These are phyloP conservation scores for Smithsoniella earleae DNA, from an alignment of 163 green algal species.

Conservation along the genomic window DNA sequence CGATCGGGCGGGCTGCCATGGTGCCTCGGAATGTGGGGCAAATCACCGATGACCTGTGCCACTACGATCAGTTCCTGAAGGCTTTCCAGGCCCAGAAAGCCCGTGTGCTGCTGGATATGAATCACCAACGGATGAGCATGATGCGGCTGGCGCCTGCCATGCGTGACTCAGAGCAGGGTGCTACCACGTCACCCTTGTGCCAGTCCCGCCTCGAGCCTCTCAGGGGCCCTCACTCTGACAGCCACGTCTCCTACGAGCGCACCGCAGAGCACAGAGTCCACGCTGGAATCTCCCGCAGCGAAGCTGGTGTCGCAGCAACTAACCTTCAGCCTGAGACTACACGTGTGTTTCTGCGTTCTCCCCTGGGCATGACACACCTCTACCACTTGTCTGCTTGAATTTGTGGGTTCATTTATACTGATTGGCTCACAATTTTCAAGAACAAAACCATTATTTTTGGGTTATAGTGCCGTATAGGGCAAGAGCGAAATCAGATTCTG, in stretches of 20 bases:
- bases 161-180: background rate
- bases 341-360: no score
- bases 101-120: constrained; percentile 13
- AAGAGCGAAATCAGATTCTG: no score
- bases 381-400: no score
- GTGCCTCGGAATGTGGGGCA: background rate
- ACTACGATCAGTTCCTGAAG: constrained; percentile 9
- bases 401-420: no score
- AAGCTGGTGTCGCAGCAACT: background rate
- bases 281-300: background rate
- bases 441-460: no score
- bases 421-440: no score
- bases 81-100: constrained; percentile 10
- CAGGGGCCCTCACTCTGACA: background rate
- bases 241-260: constrained; percentile 7
- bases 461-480: no score
- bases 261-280: background rate
- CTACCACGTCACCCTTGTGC: background rate
- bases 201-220: background rate
- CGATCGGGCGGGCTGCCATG: constrained; percentile 16
- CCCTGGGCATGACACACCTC: no score
- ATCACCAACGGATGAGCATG: constrained; percentile 19
- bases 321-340: no score
- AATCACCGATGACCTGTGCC: background rate
- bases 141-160: background rate